Evolutionary conservation across 305 asterid species (phyloP), one percentile per base, ranked within the genome.

Genomic region (Plantago coronopus): DNA sequence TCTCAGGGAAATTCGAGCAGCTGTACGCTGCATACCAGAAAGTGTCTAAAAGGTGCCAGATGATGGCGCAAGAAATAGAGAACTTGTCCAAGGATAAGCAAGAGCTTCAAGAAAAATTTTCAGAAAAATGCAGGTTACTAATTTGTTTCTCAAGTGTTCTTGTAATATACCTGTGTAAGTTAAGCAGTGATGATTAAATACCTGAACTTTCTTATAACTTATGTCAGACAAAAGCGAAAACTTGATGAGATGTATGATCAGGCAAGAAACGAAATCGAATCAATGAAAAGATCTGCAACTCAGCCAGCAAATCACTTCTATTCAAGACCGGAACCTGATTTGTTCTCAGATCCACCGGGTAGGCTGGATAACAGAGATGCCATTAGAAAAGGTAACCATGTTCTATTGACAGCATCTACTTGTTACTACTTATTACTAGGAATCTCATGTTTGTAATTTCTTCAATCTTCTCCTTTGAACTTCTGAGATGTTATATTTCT

Each of bases 181-280:
- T 34, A 34, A 17, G n/a, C 50, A 15, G 19, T 59, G 64, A 53
- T 62, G 59, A 38, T 17, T 43, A 12, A 68, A 43, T 62, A 59
- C 70, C 74, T 69, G 38, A 51, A 9, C 50, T 7, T n/a, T 62
- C 3, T 55, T 59, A 54, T 70, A 56, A 10, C 42, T 38, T 45
- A 68, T 72, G 27, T 51, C 89, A 89, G 96, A 83, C 98, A 91
- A 74, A 91, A 91, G 72, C 81, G 98, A 71, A 89, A 91, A 73
- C 95, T 91, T n/a, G 98, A 91, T 65, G 98, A 91, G 64, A 91
- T 91, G 95, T 91, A 91, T 57, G 98, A 91, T 78, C 86, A 81
- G 75, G 79, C 87, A 74, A 82, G 89, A 80, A 82, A 72, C 22
- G 98, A 88, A 67, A 82, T 75, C 0, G 95, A 91, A 64, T 81